Evolutionary conservation across 2,329 filamentous ascomycete genomes (phyloP), one percentile per base, ranked within the genome.

Genomic region (Ascosphaera aggregata): DNA sequence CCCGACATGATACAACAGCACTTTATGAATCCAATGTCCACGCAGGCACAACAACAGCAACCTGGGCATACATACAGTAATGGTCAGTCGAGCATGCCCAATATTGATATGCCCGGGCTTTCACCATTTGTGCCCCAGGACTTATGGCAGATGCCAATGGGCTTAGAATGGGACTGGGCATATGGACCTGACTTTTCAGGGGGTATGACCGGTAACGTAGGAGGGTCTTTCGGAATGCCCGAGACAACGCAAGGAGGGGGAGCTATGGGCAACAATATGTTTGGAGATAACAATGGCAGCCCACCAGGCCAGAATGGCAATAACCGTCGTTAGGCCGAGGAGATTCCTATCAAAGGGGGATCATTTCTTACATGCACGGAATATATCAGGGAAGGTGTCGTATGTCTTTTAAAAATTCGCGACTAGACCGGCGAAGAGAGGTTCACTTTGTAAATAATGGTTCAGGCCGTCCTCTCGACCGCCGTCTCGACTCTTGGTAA

Each of bases 121-220:
- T 77, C 91, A 47, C 85, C 85, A 0, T 77, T 93, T 49, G 72
- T 95, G 17, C 86, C 89, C 3, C 82, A 86, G 49, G 89, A 95
- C 57, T 59, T 95, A 18, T 98, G 89, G 73, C 79, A 86, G 54
- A 76, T 95, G 71, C 85, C 86, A 1, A 92, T 93, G 76, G 91
- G 81, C 2, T 67, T 95, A 17, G 86, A 95, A 53, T 94, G 85
- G 84, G 82, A 78, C 46, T 80, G 74, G 75, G 70, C 60, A 2
- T 61, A 64, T 41, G 56, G 60, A 51, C 22, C 22, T 11, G 22
- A 27, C 22, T 27, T 27, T 27, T 27, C 22, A 27, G 22, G 22
- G 11, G 22, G 22, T 27, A 27, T 27, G 22, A 11, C 22, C 11
- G 22, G 22, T 27, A 27, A 27, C 11, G 11, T 27, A 27, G 22